Conservation (phyloP, 257 asterid species). For the Euphrasia confusa region DNA sequence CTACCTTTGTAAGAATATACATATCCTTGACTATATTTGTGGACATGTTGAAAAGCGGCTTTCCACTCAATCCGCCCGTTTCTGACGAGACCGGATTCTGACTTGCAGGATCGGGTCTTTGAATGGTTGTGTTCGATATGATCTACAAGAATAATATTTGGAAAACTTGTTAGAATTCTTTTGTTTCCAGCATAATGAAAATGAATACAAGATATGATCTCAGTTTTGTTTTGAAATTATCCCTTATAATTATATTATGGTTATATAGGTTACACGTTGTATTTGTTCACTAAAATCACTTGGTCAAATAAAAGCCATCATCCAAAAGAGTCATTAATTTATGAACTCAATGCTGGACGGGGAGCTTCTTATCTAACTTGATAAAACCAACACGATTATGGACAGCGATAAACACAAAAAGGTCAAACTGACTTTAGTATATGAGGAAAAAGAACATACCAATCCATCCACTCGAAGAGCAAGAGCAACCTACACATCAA, state of each 20-base stretch:
- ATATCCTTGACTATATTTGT: conserved; percentile 76
- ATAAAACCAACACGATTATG: not conserved
- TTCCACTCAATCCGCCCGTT: conserved; percentile 95
- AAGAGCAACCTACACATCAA: conserved; percentile 71
- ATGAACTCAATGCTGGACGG: not conserved
- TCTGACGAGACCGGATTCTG: conserved; percentile 63
- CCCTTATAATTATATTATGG: not conserved
- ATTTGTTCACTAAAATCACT: not conserved
- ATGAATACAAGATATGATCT: not conserved
- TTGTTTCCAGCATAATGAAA: not conserved
- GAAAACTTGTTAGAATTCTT: conserved; percentile 17
- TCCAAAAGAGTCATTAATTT: not conserved
- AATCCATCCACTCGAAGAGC: conserved; percentile 92
- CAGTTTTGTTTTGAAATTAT: not conserved
- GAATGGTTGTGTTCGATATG: conserved; percentile 85
- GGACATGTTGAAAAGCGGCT: conserved; percentile 65
- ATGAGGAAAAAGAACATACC: conserved; percentile 44
- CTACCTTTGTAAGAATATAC: conserved; percentile 91
- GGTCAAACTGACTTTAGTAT: not conserved
- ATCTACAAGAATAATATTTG: conserved; percentile 44
- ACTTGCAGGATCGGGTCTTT: conserved; percentile 67
- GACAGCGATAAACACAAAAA: not conserved
- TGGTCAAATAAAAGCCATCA: not conserved
- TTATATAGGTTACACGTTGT: not conserved
- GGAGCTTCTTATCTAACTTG: not conserved